Evolutionary conservation across 2,329 filamentous ascomycete species (phyloP).

Genomic region (Fusarium robinianum): DNA sequence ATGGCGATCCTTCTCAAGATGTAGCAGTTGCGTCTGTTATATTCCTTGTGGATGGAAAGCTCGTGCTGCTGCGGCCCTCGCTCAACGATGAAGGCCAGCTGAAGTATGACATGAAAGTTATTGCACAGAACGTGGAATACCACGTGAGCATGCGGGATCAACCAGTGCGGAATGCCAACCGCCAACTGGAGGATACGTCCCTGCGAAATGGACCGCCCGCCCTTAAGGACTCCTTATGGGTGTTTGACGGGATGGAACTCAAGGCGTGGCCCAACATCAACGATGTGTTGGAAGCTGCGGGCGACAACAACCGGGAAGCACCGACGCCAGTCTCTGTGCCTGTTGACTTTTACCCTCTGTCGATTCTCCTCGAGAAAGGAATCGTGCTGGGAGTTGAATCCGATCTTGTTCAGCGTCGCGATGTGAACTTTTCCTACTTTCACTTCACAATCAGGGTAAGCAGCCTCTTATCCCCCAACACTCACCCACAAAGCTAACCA

Average conservation of each 20-base stretch:
- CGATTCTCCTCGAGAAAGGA: slow-evolving; percentile 83
- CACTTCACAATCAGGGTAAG: slow-evolving; percentile 85
- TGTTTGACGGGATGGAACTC: slow-evolving; percentile 86
- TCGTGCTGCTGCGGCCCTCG: slow-evolving; percentile 88
- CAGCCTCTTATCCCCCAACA: slow-evolving; percentile 16
- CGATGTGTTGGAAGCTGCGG: slow-evolving; percentile 74
- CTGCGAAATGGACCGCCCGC: slow-evolving; percentile 46
- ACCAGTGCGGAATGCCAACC: slow-evolving; percentile 48
- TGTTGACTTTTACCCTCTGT: slow-evolving; percentile 95
- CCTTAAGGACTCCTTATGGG: slow-evolving; percentile 88
- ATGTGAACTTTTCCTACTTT: slow-evolving; percentile 88
- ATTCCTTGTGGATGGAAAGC: slow-evolving; percentile 96
- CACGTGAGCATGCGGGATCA: slow-evolving; percentile 93
- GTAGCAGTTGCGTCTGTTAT: slow-evolving; percentile 91
- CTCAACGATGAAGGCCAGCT: slow-evolving; percentile 79
- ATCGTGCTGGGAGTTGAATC: slow-evolving; percentile 90
- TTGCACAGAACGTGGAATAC: slow-evolving; percentile 95
- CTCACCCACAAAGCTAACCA: slow-evolving; percentile 8
- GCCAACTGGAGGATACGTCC: slow-evolving; percentile 32
- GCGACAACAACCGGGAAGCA: slow-evolving; percentile 69
- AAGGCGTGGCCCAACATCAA: slow-evolving; percentile 89
- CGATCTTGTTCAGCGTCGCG: slow-evolving; percentile 88
- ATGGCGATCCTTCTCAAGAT: slow-evolving; percentile 94
- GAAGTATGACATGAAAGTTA: slow-evolving; percentile 97
- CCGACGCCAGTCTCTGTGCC: slow-evolving; percentile 76